A percentile compares a stretch with the other conserved stretches of the same genome.
Evolutionary conservation across 2,329 filamentous ascomycete species (phyloP).

Genomic region (Cordyceps cicadae): DNA sequence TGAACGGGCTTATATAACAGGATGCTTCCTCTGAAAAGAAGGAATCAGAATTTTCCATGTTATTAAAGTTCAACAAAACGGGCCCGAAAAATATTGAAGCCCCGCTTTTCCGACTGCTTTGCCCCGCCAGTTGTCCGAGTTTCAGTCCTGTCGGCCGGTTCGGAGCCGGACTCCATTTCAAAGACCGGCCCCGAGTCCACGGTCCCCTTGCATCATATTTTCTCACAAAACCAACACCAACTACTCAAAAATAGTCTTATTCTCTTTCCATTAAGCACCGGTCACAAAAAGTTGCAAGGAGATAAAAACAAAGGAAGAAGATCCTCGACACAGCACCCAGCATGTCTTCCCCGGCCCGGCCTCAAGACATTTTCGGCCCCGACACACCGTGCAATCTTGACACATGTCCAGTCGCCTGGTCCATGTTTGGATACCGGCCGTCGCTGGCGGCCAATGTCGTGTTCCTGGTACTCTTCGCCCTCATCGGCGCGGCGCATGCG

Average conservation of each 20-base stretch:
- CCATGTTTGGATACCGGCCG: conserved; percentile 47
- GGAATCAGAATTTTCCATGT: background rate
- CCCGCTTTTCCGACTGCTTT: background rate
- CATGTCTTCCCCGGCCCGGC: background rate
- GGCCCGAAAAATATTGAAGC: background rate
- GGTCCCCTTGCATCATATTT: background rate
- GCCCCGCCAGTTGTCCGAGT: background rate
- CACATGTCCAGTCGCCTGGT: conserved; percentile 37
- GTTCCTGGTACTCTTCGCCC: conserved; percentile 42
- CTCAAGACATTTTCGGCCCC: conserved; percentile 30
- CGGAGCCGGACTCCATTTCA: background rate
- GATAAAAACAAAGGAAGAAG: background rate
- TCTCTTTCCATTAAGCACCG: background rate
- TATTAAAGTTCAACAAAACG: no score
- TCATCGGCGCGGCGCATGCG: conserved; percentile 33
- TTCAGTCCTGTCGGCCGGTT: background rate
- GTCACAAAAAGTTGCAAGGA: background rate
- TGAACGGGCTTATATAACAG: background rate
- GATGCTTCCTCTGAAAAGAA: background rate
- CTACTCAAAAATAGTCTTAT: background rate
- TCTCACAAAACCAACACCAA: background rate
- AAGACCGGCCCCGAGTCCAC: background rate
- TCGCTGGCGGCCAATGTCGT: conserved; percentile 43
- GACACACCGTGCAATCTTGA: conserved; percentile 39
- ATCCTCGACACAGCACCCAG: background rate